These are phyloP conservation scores for Metarhizium album DNA, from an alignment of 2,329 filamentous ascomycete genomes.

Conservation along the genomic window DNA sequence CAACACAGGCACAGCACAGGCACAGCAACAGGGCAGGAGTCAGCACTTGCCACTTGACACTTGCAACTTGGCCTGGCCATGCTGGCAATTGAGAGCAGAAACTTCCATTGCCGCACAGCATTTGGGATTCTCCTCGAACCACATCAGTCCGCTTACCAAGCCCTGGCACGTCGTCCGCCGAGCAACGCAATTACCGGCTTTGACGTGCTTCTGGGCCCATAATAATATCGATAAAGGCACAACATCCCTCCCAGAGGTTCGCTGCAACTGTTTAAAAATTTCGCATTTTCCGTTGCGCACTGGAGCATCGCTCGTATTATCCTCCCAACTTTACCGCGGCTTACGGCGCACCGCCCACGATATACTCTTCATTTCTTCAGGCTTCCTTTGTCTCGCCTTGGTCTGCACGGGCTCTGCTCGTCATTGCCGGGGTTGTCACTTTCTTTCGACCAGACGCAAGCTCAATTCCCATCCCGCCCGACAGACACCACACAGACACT, in stretches of 20 bases:
- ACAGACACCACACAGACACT: too few species aligned
- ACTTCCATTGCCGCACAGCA: background rate
- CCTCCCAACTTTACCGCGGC: background rate
- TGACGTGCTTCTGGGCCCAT: background rate
- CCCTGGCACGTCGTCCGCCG: background rate
- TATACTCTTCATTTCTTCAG: background rate
- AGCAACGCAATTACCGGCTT: constrained; percentile 1
- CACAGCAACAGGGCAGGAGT: background rate
- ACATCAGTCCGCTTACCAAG: background rate
- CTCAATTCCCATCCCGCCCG: background rate
- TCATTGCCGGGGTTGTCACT: too few species aligned
- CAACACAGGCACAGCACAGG: background rate
- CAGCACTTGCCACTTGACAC: too few species aligned
- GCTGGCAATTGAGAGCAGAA: too few species aligned
- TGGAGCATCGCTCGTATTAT: background rate
- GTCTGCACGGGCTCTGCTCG: background rate
- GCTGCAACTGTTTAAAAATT: background rate
- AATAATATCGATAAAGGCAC: constrained; percentile 1
- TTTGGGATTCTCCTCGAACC: background rate
- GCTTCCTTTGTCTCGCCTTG: background rate
- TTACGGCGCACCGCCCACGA: background rate
- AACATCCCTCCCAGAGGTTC: constrained; percentile 1
- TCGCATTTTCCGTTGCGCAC: background rate
- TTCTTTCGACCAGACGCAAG: background rate
- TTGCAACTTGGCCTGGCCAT: too few species aligned